These are phyloP conservation scores for Arthroderma sp. DNA, from an alignment of 2,329 filamentous ascomycete genomes.

Conservation along the genomic window DNA sequence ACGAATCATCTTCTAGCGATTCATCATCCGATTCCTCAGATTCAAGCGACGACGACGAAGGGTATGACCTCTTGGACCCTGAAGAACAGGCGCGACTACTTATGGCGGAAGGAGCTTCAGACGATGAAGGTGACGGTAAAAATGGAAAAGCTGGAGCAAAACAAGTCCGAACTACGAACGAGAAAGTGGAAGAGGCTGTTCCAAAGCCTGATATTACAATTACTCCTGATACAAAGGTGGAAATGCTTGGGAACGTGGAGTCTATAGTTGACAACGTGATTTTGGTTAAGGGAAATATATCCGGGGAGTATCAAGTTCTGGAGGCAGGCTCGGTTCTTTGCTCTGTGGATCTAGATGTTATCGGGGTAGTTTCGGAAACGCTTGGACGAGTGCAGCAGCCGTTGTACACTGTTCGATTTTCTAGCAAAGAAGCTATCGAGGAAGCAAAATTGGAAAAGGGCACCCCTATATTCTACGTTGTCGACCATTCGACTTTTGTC, in stretches of 20 bases:
- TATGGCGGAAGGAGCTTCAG: constrained; percentile 69
- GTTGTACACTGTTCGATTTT: constrained; percentile 70
- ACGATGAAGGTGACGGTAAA: constrained; percentile 65
- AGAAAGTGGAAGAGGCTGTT: constrained; percentile 48
- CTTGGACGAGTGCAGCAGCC: constrained; percentile 77
- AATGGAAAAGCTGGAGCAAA: constrained; percentile 28
- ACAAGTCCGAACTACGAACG: constrained; percentile 69
- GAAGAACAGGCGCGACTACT: constrained; percentile 74
- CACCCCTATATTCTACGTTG: constrained; percentile 64
- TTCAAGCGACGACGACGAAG: constrained; percentile 39
- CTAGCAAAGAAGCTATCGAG: constrained; percentile 52
- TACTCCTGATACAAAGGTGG: constrained; percentile 61
- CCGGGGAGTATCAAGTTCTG: constrained; percentile 72
- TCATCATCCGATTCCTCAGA: constrained; percentile 51
- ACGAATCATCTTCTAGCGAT: constrained; percentile 49
- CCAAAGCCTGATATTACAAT: constrained; percentile 69
- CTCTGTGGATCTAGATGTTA: constrained; percentile 56
- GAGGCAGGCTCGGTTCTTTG: constrained; percentile 77
- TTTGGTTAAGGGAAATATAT: constrained; percentile 63
- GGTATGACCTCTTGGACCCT: constrained; percentile 60
- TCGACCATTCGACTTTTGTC: constrained; percentile 65
- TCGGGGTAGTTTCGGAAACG: constrained; percentile 74
- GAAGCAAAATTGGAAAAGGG: constrained; percentile 55
- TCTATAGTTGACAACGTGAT: constrained; percentile 65
- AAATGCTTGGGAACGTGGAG: constrained; percentile 61